These are phyloP conservation scores for Heracleum sosnowskyi DNA, from an alignment of 129 eudicot genomes.

Conservation along the genomic window DNA sequence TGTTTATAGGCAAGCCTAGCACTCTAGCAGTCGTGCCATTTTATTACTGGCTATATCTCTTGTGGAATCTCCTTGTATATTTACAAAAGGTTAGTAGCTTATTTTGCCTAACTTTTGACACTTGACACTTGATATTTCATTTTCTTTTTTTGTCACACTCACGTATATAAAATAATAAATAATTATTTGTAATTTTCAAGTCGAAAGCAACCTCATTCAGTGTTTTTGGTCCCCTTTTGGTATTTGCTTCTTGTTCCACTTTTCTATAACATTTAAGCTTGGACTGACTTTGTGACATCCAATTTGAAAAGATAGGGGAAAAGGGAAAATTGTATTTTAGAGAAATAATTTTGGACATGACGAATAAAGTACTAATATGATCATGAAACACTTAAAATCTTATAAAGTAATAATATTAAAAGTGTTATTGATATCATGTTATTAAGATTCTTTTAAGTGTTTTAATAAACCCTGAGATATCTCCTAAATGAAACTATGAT, in stretches of 20 bases:
- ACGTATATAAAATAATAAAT: too few relatives aligned
- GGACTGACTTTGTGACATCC: neutral
- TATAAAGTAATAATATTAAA: too few relatives aligned
- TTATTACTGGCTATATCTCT: neutral
- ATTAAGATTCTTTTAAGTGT: too few relatives aligned
- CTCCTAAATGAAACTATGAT: too few relatives aligned
- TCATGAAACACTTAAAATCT: too few relatives aligned
- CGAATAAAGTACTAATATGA: neutral
- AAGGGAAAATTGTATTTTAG: neutral
- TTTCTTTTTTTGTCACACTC: neutral
- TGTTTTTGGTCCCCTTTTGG: neutral
- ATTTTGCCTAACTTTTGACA: constrained; percentile 1
- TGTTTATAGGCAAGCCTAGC: neutral
- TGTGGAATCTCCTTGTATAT: neutral
- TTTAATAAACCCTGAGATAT: too few relatives aligned
- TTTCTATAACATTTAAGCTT: neutral
- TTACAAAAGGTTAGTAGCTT: neutral
- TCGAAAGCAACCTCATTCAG: neutral
- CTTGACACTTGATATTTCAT: neutral
- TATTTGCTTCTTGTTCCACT: neutral
- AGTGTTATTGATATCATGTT: too few relatives aligned
- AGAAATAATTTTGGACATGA: too few relatives aligned
- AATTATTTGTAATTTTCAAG: neutral
- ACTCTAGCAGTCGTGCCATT: neutral
- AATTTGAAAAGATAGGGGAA: neutral